Evolutionary conservation across 495 filamentous ascomycete species (phyloP), one percentile per base, ranked within the genome.

Genomic region (Chaetomium cochliodes): DNA sequence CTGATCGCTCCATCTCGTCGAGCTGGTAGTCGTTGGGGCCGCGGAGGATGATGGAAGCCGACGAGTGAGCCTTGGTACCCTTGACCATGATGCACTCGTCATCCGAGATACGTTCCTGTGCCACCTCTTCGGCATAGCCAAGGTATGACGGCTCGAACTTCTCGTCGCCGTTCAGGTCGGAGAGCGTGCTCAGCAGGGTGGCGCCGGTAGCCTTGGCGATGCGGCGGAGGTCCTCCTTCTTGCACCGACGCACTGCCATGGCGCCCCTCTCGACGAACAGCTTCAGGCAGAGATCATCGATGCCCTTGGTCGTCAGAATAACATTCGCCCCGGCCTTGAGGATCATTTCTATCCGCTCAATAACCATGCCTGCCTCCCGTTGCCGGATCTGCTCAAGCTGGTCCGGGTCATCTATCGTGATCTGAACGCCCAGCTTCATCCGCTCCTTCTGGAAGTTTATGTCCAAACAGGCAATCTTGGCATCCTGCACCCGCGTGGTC

Each of bases 401-500:
- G 67, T 92, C 87, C 33, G 94, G 94, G 75, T 99, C 94, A 62
- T 98, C 94, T 60, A 99, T 90, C 23, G 94, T 97, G 74, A 99
- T 96, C 71, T 99, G 92, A 56, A 99, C 96, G 65, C 94, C 94
- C 18, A 99, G 81, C 84, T 98, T 97, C 94, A 99, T 98, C 66
- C 94, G 85, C 80, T 96, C 92, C 79, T 98, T 99, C 74, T 97
- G 93, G 67, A 99, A 77, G 78, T 99, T 99, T 81, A 99, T 98
- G 74, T 99, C 94, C 54, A 99, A 81, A 73, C 91, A 90, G 50
- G 94, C 94, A 76, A 99, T 98, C 80, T 96, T 97, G 67, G 96
- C 94, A 78, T 97, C 92, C 55, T 85, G 86, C 70, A 98, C 82
- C 66, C 92, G 87, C 28, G 96, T 99, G 70, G 86, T 92, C 96